Evolutionary conservation across 2,329 filamentous ascomycete genomes (phyloP).

Genomic region (Colletotrichum noveboracense): DNA sequence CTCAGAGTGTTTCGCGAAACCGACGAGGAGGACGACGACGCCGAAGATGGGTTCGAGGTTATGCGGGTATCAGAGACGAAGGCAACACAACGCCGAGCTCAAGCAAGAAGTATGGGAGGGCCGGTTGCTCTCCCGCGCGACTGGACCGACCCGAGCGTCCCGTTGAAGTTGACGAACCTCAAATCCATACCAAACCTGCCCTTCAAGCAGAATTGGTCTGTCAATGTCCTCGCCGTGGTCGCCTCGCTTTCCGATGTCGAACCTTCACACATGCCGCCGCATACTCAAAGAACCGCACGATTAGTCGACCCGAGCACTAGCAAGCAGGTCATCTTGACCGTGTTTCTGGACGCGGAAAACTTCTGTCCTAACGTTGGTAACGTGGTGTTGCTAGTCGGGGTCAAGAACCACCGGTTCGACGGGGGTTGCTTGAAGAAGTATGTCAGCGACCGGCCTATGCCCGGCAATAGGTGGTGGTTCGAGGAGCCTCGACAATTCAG

Average conservation of each 20-base stretch:
- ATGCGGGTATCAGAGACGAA: slow-evolving; percentile 29
- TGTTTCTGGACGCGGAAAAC: slow-evolving; percentile 56
- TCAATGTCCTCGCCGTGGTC: slow-evolving; percentile 59
- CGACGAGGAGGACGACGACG: slow-evolving; percentile 25
- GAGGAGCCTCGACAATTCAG: slow-evolving; percentile 48
- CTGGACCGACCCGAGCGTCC: slow-evolving; percentile 44
- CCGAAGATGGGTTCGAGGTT: slow-evolving; percentile 37
- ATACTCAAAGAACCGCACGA: slow-evolving; percentile 56
- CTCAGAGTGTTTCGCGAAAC: not conserved
- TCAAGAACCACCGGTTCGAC: slow-evolving; percentile 64
- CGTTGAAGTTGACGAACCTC: slow-evolving; percentile 57
- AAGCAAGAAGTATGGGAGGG: not conserved
- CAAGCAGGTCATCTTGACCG: slow-evolving; percentile 58
- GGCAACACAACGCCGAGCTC: not conserved
- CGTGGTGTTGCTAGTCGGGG: slow-evolving; percentile 56
- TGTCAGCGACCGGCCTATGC: slow-evolving; percentile 38
- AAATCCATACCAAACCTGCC: slow-evolving; percentile 56
- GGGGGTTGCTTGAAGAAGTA: slow-evolving; percentile 51
- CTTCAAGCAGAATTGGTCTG: slow-evolving; percentile 63
- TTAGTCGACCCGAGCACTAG: slow-evolving; percentile 56
- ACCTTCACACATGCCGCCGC: slow-evolving; percentile 53
- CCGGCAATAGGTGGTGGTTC: slow-evolving; percentile 55
- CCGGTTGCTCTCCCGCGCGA: slow-evolving; percentile 44
- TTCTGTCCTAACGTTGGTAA: slow-evolving; percentile 54
- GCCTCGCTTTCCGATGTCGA: slow-evolving; percentile 52